Evolutionary conservation across 2,329 filamentous ascomycete species (phyloP), one percentile per base, ranked within the genome.

Genomic region (Pseudogymnoascus sp.): DNA sequence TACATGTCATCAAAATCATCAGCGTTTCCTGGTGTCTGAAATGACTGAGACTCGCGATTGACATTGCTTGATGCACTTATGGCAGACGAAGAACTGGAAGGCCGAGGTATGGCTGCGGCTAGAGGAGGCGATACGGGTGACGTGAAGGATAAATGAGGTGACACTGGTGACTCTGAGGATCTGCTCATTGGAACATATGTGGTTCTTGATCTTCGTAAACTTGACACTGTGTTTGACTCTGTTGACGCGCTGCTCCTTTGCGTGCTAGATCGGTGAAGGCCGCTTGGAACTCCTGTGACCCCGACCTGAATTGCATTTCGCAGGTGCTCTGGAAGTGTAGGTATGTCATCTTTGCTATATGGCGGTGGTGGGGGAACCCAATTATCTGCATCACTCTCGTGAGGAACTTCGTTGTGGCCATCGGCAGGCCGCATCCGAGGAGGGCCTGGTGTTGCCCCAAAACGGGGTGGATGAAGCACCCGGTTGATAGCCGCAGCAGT

Each of bases 341-440:
- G 67, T 36, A 77, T 71, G n/a, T 76, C 74, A 0, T 89, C 85
- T 61, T 84, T 83, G 41, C 86, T 84, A 68, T 95, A 95, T 0
- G 90, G 90, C 2, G 91, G 91, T 7, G 91, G 91, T 4, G 91
- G 91, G 4, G 90, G 89, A 4, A 92, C 88, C 91, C 91, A 95
- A 68, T 92, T 91, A 69, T 94, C 91, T 3, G 90, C 90, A 71
- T 94, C 90, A 66, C 90, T 93, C 74, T 94, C 90, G 72, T 94
- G 90, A 3, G 90, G 90, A 67, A 91, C 81, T 69, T 92, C 88
- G 42, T 83, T 79, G 42, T 86, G 80, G 5, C 87, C 86, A 73
- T 90, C 87, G 12, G 88, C 87, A 51, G 87, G 82, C 48, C 86
- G 83, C 70, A 88, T 89, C 67, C 86, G 76, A 51, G 86, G 80